These are phyloP conservation scores for Fusarium cicatricum DNA, from an alignment of 2,329 filamentous ascomycete genomes.

Conservation along the genomic window DNA sequence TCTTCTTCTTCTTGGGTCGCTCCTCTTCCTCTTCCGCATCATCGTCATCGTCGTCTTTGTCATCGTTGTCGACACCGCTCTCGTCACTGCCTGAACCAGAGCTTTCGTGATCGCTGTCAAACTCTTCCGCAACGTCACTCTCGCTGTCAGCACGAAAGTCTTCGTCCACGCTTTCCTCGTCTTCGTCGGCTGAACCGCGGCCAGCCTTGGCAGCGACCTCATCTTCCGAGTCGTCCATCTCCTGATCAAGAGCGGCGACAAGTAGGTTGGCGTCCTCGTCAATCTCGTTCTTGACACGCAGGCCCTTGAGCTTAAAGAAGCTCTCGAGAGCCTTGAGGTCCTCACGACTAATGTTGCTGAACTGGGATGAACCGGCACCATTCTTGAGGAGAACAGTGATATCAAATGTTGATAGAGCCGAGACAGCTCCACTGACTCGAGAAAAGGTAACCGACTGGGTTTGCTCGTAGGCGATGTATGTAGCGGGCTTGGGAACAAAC, in stretches of 20 bases:
- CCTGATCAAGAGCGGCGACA: constrained; percentile 84
- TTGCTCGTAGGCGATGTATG: constrained; percentile 95
- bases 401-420: constrained; percentile 94
- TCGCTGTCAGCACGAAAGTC: constrained; percentile 94
- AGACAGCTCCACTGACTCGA: constrained; percentile 91
- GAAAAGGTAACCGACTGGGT: constrained; percentile 93
- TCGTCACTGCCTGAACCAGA: constrained; percentile 73
- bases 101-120: constrained; percentile 89
- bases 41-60: constrained; percentile 53
- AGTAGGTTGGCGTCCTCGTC: constrained; percentile 87
- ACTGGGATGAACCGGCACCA: constrained; percentile 88
- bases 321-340: constrained; percentile 96
- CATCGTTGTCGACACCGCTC: constrained; percentile 58
- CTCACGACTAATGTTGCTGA: constrained; percentile 99
- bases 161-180: constrained; percentile 93
- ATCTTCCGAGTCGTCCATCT: constrained; percentile 84
- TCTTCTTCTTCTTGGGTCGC: constrained; percentile 61
- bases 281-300: constrained; percentile 99
- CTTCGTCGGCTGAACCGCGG: constrained; percentile 92
- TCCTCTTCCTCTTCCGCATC: constrained; percentile 54
- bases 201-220: constrained; percentile 77
- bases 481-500: constrained; percentile 98
- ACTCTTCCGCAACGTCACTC: constrained; percentile 96
- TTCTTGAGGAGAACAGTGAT: constrained; percentile 92
- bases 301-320: constrained; percentile 95